Conservation (phyloP, 1,284 basidiomycete genomes). For the Xerocomus minutiporus region DNA sequence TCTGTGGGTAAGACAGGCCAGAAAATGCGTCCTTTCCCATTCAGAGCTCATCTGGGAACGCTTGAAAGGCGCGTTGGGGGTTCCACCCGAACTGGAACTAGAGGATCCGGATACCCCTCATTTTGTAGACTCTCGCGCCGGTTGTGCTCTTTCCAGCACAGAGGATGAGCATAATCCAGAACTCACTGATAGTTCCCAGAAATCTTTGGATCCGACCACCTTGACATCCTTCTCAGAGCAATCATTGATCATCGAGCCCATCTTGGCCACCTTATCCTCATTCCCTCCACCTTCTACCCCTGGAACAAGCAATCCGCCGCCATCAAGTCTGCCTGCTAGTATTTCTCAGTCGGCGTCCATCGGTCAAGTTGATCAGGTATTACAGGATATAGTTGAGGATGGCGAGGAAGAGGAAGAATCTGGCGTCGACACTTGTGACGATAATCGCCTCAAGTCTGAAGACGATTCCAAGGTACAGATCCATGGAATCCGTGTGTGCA, state of each 20-base stretch:
- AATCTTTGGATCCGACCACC: neutral
- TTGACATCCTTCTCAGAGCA: slow-evolving; percentile 8
- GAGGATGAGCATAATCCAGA: slow-evolving; percentile 2
- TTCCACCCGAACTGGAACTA: slow-evolving; percentile 69
- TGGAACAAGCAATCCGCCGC: slow-evolving; percentile 32
- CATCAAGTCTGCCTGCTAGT: slow-evolving; percentile 35
- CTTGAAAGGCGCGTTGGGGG: slow-evolving; percentile 71
- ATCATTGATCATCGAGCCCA: slow-evolving; percentile 26
- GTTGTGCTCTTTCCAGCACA: neutral
- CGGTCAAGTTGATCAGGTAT: slow-evolving; percentile 30
- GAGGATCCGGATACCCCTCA: slow-evolving; percentile 28
- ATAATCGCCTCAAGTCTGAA: slow-evolving; percentile 6
- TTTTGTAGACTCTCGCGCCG: slow-evolving; percentile 15
- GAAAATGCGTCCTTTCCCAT: slow-evolving; percentile 62
- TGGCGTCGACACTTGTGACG: slow-evolving; percentile 9
- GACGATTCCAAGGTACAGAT: slow-evolving; percentile 38
- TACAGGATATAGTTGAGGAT: slow-evolving; percentile 55
- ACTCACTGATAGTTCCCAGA: neutral
- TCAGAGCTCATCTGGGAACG: slow-evolving; percentile 81
- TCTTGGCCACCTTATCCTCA: slow-evolving; percentile 32
- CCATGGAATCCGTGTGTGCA: slow-evolving; percentile 59
- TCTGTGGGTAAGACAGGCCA: slow-evolving; percentile 58
- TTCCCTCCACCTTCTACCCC: slow-evolving; percentile 29
- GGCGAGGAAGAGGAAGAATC: slow-evolving; percentile 39
- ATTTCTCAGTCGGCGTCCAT: slow-evolving; percentile 28